Evolutionary conservation across 192 early-diverging fungal species (phyloP), one percentile per base, ranked within the genome.

Genomic region (Rhizophagus sp.): DNA sequence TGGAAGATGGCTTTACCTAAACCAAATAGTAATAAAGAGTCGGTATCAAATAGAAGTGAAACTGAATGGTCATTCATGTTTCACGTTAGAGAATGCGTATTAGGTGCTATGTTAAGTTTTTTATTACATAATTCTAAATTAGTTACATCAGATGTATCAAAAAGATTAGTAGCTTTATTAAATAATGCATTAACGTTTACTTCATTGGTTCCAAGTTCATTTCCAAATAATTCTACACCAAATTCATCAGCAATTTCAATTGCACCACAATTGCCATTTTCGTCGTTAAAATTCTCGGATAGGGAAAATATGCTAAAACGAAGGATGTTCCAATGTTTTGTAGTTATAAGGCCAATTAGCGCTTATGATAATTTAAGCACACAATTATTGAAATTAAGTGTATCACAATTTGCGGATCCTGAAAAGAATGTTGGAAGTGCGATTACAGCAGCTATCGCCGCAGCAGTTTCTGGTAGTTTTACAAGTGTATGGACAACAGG

Each of bases 1-100:
- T 97, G 96, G 96, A 95, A 93, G 79, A 88, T 78, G 11, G 91
- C 92, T 0, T 91, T 97, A 30, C 91, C 93, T 36, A 96, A 95
- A 73, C 82, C 87, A 25, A 84, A 87, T 13, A 84, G 89, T 61
- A 57, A 22, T 36, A 95, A 94, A 81, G 94, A 96, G 73, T 82
- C 67, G 0, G 81, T 84, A 39, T 69, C 87, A 24, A 85, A 83
- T 52, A 81, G 89, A 4, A 86, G 82, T 13, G 93, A 95, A 62
- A 44, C 84, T 13, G 94, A 95, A 72, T 91, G 91, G 91, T 82
- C 88, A 2, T 89, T 88, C 50, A 78, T 88, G 52, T 80, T 87
- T 22, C 90, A 92, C 52, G 83, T 80, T 12, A 85, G 90, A 12
- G 94, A 94, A 68, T 88, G 88, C 49, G 94, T 93, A 8, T 82